Evolutionary conservation across 129 eudicot species (phyloP).

Genomic region (Helianthus tuberosus): DNA sequence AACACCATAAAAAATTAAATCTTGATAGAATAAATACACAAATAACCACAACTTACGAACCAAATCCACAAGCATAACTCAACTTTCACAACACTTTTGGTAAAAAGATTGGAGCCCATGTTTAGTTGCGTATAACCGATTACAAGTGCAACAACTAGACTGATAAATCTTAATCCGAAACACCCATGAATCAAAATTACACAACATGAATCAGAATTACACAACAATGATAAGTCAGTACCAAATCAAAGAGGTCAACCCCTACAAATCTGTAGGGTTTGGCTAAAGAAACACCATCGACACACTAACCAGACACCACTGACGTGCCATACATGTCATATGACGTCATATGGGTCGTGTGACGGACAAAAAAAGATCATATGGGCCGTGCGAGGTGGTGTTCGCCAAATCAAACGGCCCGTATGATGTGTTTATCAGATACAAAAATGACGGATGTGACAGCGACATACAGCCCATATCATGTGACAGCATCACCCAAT

Average conservation of each 20-base stretch:
- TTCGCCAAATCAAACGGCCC: too few species aligned
- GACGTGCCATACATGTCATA: too few species aligned
- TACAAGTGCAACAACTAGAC: background rate
- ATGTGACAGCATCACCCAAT: background rate
- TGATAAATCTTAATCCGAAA: slow-evolving; percentile 4
- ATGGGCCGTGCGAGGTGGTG: too few species aligned
- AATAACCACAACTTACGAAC: slow-evolving; percentile 6
- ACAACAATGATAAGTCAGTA: background rate
- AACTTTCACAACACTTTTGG: background rate
- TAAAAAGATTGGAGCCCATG: background rate
- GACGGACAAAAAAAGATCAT: too few species aligned
- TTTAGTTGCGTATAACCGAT: background rate
- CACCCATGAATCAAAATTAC: too few species aligned
- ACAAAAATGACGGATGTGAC: too few species aligned
- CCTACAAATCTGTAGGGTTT: background rate
- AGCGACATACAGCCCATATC: too few species aligned
- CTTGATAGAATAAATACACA: slow-evolving; percentile 1
- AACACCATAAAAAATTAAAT: slow-evolving; percentile 9
- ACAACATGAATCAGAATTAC: background rate
- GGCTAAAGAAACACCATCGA: too few species aligned
- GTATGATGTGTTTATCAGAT: too few species aligned
- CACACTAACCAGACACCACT: too few species aligned
- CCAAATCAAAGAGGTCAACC: background rate
- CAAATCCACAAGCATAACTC: slow-evolving; percentile 6
- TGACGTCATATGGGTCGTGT: too few species aligned